phyloP scores from a whole-genome alignment of 108 stramenopile species.

The Skeletonema menzelii region DNA sequence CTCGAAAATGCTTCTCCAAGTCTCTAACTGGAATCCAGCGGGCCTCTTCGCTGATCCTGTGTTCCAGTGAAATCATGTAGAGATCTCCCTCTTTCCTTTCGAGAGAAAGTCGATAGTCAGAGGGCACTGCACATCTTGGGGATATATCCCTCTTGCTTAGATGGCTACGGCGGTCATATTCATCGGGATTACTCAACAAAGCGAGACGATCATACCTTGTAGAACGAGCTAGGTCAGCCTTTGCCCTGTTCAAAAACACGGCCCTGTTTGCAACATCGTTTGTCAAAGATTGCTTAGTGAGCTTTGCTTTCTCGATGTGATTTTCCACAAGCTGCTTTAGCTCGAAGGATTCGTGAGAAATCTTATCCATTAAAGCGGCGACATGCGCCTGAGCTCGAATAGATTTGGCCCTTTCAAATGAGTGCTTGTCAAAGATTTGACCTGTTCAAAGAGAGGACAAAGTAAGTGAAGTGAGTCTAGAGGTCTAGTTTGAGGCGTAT shows the following conservation, averaged over 20 bases:
- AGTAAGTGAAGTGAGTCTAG: background rate
- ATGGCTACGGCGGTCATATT: background rate
- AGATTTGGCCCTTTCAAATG: conserved; percentile 23
- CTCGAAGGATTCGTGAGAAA: conserved; percentile 37
- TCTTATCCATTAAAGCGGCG: conserved; percentile 4
- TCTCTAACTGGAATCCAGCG: conserved; percentile 1
- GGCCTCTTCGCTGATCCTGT: background rate
- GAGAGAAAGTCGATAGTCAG: conserved; percentile 22
- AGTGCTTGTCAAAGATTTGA: conserved; percentile 30
- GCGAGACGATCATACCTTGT: conserved; percentile 36
- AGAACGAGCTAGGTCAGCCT: conserved; percentile 15
- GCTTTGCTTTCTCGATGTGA: conserved; percentile 40
- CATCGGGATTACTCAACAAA: conserved; percentile 26
- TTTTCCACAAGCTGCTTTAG: conserved; percentile 41
- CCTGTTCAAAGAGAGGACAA: background rate
- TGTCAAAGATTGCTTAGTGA: conserved; percentile 1
- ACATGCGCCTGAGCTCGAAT: conserved; percentile 13
- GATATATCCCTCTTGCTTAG: conserved; percentile 15
- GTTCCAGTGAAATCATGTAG: conserved; percentile 5
- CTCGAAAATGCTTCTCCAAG: conserved; percentile 18
- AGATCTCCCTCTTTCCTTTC: background rate
- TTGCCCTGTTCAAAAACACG: conserved; percentile 13
- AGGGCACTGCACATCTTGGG: conserved; percentile 18
- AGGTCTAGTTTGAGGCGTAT: background rate
- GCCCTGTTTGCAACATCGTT: background rate